Conservation (phyloP, 805 yeast species). For the Isabelozyma heimii region DNA sequence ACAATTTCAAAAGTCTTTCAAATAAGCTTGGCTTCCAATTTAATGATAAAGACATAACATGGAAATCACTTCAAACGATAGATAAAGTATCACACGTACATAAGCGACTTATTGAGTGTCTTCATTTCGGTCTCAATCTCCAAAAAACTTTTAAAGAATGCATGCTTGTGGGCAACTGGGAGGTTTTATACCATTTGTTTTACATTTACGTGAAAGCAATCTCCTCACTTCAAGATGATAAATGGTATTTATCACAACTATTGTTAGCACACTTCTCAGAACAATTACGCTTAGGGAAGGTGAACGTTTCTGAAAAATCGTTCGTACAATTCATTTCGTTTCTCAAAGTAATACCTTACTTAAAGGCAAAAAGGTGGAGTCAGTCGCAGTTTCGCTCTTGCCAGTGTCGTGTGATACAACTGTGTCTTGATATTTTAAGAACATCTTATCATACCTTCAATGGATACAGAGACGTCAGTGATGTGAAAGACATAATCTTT, state of each 20-base stretch:
- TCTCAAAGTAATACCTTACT: constrained; percentile 10
- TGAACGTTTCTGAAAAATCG: constrained; percentile 14
- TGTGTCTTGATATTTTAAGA: constrained; percentile 12
- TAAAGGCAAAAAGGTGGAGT: constrained; percentile 4
- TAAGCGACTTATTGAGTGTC: constrained; percentile 19
- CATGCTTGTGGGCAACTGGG: constrained; percentile 13
- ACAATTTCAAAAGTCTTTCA: not conserved
- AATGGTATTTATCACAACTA: constrained; percentile 28
- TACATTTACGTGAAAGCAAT: constrained; percentile 26
- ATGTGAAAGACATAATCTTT: constrained; percentile 3
- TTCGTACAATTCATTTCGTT: constrained; percentile 20
- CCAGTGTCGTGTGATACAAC: constrained; percentile 2
- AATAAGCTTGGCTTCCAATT: constrained; percentile 1
- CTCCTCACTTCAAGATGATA: constrained; percentile 13
- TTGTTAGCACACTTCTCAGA: constrained; percentile 13
- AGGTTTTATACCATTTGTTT: constrained; percentile 24
- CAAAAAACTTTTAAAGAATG: constrained; percentile 19
- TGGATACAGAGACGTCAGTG: constrained; percentile 31
- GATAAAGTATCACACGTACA: constrained; percentile 24
- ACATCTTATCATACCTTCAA: constrained; percentile 22
- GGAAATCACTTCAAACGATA: constrained; percentile 18
- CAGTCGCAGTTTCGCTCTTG: constrained; percentile 1
- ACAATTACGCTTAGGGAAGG: constrained; percentile 13
- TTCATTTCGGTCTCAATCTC: constrained; percentile 17
- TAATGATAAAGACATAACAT: constrained; percentile 10